Conservation (phyloP, 106 monocot genomes). For the Gastrodia elata region DNA sequence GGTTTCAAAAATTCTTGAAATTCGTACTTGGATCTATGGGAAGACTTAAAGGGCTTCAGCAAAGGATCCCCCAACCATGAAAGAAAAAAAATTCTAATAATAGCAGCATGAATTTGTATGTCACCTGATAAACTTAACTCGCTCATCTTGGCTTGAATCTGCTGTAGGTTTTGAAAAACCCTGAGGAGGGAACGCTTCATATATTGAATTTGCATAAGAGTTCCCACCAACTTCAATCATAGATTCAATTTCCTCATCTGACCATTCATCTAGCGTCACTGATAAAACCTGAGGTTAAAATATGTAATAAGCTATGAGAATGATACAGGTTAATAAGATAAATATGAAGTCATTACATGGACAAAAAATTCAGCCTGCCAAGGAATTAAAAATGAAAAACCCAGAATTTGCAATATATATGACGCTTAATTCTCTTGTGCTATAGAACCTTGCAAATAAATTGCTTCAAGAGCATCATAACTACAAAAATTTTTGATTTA, state of each 20-base stretch:
- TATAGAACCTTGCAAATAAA: not conserved
- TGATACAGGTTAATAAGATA: not conserved
- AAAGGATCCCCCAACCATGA: not conserved
- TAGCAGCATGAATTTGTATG: not conserved
- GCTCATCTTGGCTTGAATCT: slow-evolving; percentile 54
- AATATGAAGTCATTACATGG: not conserved
- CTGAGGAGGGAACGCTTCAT: slow-evolving; percentile 79
- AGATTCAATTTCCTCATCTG: slow-evolving; percentile 62
- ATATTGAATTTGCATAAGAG: slow-evolving; percentile 82
- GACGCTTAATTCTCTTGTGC: not conserved
- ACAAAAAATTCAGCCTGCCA: not conserved
- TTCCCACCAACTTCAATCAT: slow-evolving; percentile 94
- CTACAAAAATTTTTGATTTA: not conserved
- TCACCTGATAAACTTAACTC: slow-evolving; percentile 78
- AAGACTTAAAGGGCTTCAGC: not conserved
- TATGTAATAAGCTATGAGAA: not conserved
- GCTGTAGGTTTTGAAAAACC: slow-evolving; percentile 45
- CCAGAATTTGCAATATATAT: not conserved
- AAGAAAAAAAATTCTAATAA: not conserved
- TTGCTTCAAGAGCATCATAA: not conserved
- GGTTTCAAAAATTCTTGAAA: slow-evolving; percentile 86
- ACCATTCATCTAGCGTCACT: slow-evolving; percentile 80
- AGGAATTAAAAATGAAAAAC: not conserved
- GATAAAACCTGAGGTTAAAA: slow-evolving; percentile 63
- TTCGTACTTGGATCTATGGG: slow-evolving; percentile 75